A percentile compares a stretch with the other conserved stretches of the same genome.
phyloP scores from a whole-genome alignment of 2,329 filamentous ascomycete genomes.

The Claviceps cyperi region DNA sequence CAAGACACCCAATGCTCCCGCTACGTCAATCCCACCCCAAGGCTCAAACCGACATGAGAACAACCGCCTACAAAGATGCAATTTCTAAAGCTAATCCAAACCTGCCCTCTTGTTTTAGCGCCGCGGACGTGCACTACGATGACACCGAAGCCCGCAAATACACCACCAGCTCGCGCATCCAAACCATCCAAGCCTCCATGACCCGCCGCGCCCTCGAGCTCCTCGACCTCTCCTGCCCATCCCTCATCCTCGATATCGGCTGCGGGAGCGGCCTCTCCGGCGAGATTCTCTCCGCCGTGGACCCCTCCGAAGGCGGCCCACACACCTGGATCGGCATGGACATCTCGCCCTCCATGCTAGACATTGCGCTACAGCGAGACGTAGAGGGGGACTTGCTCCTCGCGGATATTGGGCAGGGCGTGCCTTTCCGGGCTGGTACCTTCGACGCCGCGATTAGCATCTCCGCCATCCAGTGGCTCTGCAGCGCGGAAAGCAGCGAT shows the following conservation, averaged over 20 bases:
- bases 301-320: conserved; percentile 59
- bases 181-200: conserved; percentile 91
- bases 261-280: conserved; percentile 90
- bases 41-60: too few relatives aligned
- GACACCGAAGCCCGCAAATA: conserved; percentile 94
- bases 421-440: conserved; percentile 80
- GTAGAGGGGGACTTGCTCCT: conserved; percentile 90
- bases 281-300: conserved; percentile 71
- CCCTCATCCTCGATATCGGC: conserved; percentile 88
- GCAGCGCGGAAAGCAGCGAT: conserved; percentile 82
- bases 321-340: conserved; percentile 98
- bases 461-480: conserved; percentile 95
- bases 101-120: conserved; percentile 31
- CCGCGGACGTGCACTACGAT: conserved; percentile 95
- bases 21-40: background rate
- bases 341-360: conserved; percentile 90
- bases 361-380: conserved; percentile 78
- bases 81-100: too few relatives aligned
- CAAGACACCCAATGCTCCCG: conserved; percentile 9
- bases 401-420: conserved; percentile 86
- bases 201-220: conserved; percentile 85
- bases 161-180: conserved; percentile 89
- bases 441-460: conserved; percentile 96
- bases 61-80: too few relatives aligned
- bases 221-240: conserved; percentile 64